Evolutionary conservation across 164 flowering plant species (phyloP).

Genomic region (grape (Vitis vinifera)): ASM3070453v1 NC_081813.1:22851501-22852000

Average conservation of each 20-base stretch:
- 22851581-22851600: too few species aligned
- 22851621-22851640: too few species aligned
- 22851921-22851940: slow-evolving; percentile 66
- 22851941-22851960: slow-evolving; percentile 80
- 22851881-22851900: slow-evolving; percentile 86
- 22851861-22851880: slow-evolving; percentile 98
- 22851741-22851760: neutral
- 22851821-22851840: slow-evolving; percentile 73
- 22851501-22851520: too few species aligned
- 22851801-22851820: neutral
- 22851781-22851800: neutral
- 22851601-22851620: too few species aligned
- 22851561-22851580: too few species aligned
- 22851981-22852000: slow-evolving; percentile 83
- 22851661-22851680: too few species aligned
- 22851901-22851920: slow-evolving; percentile 85
- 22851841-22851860: slow-evolving; percentile 97
- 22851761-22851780: neutral
- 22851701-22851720: too few species aligned
- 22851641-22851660: too few species aligned
- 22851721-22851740: too few species aligned
- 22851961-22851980: slow-evolving; percentile 96
- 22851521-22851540: too few species aligned
- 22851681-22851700: too few species aligned
- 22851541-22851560: too few species aligned